phyloP scores from a whole-genome alignment of 768 basidiomycete genomes.

The Butyriboletus loyo region DNA sequence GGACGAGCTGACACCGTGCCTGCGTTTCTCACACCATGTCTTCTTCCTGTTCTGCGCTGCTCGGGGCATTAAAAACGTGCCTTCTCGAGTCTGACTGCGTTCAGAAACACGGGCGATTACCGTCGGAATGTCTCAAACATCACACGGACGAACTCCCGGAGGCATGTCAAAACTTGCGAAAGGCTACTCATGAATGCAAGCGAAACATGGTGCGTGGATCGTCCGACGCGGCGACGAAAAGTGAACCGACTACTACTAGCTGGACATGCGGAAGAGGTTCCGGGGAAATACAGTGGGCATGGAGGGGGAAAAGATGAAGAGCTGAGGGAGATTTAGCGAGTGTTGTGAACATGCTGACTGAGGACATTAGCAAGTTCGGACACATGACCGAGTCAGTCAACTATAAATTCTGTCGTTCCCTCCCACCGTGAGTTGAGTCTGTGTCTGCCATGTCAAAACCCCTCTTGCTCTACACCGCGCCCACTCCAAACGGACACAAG shows the following conservation, averaged over 20 bases:
- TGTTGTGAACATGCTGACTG: slow-evolving; percentile 4
- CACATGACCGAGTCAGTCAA: slow-evolving; percentile 9
- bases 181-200: slow-evolving; percentile 88
- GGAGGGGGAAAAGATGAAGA: slow-evolving; percentile 25
- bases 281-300: slow-evolving; percentile 66
- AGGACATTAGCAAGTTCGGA: slow-evolving; percentile 18
- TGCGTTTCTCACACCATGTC: slow-evolving; percentile 69
- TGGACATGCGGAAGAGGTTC: slow-evolving; percentile 85
- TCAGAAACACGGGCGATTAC: slow-evolving; percentile 68
- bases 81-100: slow-evolving; percentile 87
- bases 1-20: too few species aligned
- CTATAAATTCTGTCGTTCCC: slow-evolving; percentile 10
- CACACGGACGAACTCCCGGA: slow-evolving; percentile 77
- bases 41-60: slow-evolving; percentile 73
- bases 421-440: not conserved
- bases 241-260: slow-evolving; percentile 34
- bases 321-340: not conserved
- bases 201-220: slow-evolving; percentile 68
- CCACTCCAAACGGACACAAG: slow-evolving; percentile 60
- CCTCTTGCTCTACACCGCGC: slow-evolving; percentile 34
- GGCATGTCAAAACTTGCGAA: slow-evolving; percentile 73
- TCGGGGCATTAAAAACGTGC: slow-evolving; percentile 79
- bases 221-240: not conserved
- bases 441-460: slow-evolving; percentile 21
- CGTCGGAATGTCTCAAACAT: slow-evolving; percentile 79